Conservation (phyloP, 1,284 basidiomycete species). For the Psilocybe mexicana region DNA sequence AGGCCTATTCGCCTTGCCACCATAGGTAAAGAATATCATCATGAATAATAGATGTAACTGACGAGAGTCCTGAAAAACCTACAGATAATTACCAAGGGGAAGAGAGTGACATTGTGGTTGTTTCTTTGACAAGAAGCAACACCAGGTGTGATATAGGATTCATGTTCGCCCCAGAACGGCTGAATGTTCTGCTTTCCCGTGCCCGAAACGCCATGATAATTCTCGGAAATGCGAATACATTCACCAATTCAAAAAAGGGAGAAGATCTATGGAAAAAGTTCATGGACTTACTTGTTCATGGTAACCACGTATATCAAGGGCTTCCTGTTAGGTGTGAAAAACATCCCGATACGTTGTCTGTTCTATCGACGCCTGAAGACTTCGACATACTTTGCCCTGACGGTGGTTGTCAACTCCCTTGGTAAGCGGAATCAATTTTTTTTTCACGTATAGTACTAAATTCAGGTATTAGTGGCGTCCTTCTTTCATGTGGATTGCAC, state of each 20-base stretch:
- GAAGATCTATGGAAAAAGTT: constrained; percentile 49
- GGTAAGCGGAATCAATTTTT: constrained; percentile 37
- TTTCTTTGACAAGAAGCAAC: constrained; percentile 63
- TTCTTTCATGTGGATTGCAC: constrained; percentile 51
- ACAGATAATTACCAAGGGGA: constrained; percentile 56
- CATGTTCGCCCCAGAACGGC: constrained; percentile 62
- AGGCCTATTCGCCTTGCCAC: constrained; percentile 56
- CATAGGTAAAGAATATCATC: constrained; percentile 44
- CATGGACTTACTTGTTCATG: constrained; percentile 41
- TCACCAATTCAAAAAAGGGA: constrained; percentile 53
- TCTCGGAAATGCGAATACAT: constrained; percentile 63
- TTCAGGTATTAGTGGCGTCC: constrained; percentile 36
- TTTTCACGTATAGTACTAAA: background rate
- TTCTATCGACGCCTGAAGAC: constrained; percentile 41
- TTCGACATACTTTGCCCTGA: constrained; percentile 58
- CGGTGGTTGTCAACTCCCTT: constrained; percentile 59
- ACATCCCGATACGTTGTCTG: constrained; percentile 44
- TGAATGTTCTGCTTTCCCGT: constrained; percentile 69
- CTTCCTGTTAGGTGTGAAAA: constrained; percentile 57
- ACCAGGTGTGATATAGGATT: constrained; percentile 57
- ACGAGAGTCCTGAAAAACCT: background rate
- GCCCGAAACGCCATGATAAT: constrained; percentile 62
- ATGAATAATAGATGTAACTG: background rate
- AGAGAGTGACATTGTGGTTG: constrained; percentile 65
- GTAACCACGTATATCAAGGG: constrained; percentile 54